Conservation (phyloP, 176 grass and related monocot species). For the Eragrostis curvula region DNA sequence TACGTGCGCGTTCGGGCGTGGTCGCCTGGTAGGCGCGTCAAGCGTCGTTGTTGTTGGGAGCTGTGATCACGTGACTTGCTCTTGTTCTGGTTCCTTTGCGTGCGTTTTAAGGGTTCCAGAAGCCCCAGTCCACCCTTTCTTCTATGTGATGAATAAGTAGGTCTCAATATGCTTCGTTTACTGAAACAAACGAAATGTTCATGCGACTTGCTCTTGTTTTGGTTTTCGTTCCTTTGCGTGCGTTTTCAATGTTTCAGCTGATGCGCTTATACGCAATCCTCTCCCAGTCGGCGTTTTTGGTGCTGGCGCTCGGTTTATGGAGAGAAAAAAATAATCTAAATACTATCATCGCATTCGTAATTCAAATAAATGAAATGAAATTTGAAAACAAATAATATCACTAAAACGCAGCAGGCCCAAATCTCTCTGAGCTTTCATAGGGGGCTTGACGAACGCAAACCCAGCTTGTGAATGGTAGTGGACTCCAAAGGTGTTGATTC, state of each 20-base stretch:
- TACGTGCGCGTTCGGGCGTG: background rate
- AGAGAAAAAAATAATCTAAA: too few species aligned
- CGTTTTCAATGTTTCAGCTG: background rate
- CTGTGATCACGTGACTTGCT: background rate
- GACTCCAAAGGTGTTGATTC: background rate
- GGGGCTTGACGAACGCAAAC: background rate
- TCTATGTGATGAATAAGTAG: too few species aligned
- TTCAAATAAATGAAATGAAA: too few species aligned
- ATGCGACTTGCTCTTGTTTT: slow-evolving; percentile 1
- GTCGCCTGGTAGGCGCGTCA: background rate
- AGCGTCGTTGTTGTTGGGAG: background rate
- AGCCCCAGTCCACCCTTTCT: too few species aligned
- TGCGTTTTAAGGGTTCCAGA: background rate
- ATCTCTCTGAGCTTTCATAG: background rate
- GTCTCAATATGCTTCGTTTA: too few species aligned
- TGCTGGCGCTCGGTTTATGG: too few species aligned
- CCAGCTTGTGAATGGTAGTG: background rate
- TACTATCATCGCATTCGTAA: too few species aligned
- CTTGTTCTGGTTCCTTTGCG: slow-evolving; percentile 19
- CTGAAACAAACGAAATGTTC: background rate
- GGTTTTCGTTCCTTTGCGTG: background rate
- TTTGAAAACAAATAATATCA: background rate
- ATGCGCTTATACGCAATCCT: too few species aligned
- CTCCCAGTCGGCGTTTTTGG: too few species aligned
- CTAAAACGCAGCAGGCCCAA: background rate